Percentiles rank a stretch among this genome's conserved stretches.
Conservation (phyloP, 2,329 filamentous ascomycete genomes). For the Aspergillus sp. region DNA sequence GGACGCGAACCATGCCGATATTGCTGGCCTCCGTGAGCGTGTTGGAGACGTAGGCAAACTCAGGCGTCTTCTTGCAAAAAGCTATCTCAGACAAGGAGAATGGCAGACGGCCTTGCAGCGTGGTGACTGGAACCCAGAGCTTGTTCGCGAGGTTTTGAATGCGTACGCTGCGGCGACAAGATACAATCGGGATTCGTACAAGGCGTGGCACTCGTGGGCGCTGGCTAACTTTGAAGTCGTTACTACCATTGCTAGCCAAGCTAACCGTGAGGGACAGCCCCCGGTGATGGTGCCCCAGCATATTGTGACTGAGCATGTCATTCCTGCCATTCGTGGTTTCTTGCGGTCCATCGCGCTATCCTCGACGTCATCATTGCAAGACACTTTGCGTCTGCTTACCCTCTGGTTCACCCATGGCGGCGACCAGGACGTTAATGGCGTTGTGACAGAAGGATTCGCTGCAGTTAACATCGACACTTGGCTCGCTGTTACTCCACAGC, state of each 20-base stretch:
- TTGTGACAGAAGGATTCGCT: slow-evolving; percentile 82
- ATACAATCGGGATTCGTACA: slow-evolving; percentile 94
- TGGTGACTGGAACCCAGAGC: slow-evolving; percentile 80
- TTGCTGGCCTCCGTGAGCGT: slow-evolving; percentile 32
- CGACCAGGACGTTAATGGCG: slow-evolving; percentile 75
- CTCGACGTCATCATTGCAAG: slow-evolving; percentile 85
- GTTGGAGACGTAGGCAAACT: slow-evolving; percentile 50
- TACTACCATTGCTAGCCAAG: slow-evolving; percentile 65
- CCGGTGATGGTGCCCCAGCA: slow-evolving; percentile 53
- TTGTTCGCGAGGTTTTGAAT: slow-evolving; percentile 80
- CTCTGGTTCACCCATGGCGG: slow-evolving; percentile 95
- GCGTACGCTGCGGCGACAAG: slow-evolving; percentile 88
- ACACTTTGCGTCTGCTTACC: slow-evolving; percentile 84
- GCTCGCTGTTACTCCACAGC: slow-evolving; percentile 95
- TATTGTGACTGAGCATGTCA: slow-evolving; percentile 77
- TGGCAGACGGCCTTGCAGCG: slow-evolving; percentile 85
- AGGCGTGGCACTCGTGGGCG: slow-evolving; percentile 99
- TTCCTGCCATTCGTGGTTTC: slow-evolving; percentile 91
- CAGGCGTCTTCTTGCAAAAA: slow-evolving; percentile 76
- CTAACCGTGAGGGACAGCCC: slow-evolving; percentile 49
- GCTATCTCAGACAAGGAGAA: slow-evolving; percentile 91
- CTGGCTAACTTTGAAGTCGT: slow-evolving; percentile 98
- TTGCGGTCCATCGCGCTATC: slow-evolving; percentile 95
- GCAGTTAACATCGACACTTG: slow-evolving; percentile 95
- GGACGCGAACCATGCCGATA: slow-evolving; percentile 35